These are phyloP conservation scores for Colletotrichum falcatum DNA, from an alignment of 2,329 filamentous ascomycete genomes.

Conservation along the genomic window DNA sequence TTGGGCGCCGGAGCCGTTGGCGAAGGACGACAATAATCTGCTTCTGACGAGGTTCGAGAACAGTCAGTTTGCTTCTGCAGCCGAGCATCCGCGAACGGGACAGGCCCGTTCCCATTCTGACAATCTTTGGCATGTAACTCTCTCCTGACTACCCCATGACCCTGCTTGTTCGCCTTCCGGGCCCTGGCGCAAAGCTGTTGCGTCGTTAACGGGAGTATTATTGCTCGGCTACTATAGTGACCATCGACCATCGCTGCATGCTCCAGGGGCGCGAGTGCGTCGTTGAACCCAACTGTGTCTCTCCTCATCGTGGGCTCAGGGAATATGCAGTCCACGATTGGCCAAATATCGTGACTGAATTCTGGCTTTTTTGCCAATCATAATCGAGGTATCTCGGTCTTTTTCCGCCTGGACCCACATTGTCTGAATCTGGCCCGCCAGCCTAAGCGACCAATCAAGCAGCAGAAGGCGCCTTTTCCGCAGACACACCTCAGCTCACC, in stretches of 20 bases:
- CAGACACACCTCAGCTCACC: slow-evolving; percentile 51
- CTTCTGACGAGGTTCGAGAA: slow-evolving; percentile 32
- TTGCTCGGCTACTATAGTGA: slow-evolving; percentile 4
- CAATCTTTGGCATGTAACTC: slow-evolving; percentile 22
- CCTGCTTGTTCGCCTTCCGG: slow-evolving; percentile 21
- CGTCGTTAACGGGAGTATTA: slow-evolving; percentile 27
- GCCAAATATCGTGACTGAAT: slow-evolving; percentile 21
- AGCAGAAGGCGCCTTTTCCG: slow-evolving; percentile 46
- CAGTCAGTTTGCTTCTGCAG: slow-evolving; percentile 23
- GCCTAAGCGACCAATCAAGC: slow-evolving; percentile 48
- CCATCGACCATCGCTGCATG: slow-evolving; percentile 3
- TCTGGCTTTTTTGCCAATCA: slow-evolving; percentile 41
- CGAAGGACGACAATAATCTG: slow-evolving; percentile 17
- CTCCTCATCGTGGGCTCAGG: slow-evolving; percentile 21
- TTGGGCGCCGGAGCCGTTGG: slow-evolving; percentile 28
- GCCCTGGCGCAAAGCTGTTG: slow-evolving; percentile 9
- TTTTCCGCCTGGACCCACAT: slow-evolving; percentile 29
- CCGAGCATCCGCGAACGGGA: slow-evolving; percentile 21
- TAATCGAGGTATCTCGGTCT: slow-evolving; percentile 7
- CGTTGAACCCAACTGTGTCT: slow-evolving; percentile 18
- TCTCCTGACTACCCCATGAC: slow-evolving; percentile 30
- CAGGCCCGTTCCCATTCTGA: slow-evolving; percentile 26
- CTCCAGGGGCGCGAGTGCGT: slow-evolving; percentile 19
- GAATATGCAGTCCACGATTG: slow-evolving; percentile 18
- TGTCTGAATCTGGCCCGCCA: slow-evolving; percentile 40